Evolutionary conservation across 306 rosid species (phyloP).

Genomic region (Datisca glomerata): DNA sequence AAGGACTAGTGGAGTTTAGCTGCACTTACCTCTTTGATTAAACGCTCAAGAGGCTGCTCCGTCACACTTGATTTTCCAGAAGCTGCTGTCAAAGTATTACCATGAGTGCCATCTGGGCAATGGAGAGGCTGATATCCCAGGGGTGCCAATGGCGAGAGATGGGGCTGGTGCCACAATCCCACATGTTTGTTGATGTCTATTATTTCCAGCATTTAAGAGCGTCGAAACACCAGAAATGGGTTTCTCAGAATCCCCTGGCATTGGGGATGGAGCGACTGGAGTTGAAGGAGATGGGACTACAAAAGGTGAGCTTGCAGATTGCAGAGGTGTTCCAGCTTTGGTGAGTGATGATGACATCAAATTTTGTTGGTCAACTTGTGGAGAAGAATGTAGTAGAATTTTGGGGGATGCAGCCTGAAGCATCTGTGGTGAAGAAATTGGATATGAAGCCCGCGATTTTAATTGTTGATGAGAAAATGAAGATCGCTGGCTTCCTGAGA

Average conservation of each 20-base stretch:
- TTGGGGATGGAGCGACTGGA: constrained; percentile 79
- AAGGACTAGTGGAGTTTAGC: constrained; percentile 10
- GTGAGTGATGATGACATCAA: constrained; percentile 35
- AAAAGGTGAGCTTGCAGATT: constrained; percentile 72
- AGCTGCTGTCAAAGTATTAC: constrained; percentile 38
- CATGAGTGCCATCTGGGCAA: constrained; percentile 51
- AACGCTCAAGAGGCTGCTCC: constrained; percentile 81
- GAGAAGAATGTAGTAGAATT: constrained; percentile 73
- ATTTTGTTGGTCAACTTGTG: constrained; percentile 79
- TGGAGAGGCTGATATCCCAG: constrained; percentile 98
- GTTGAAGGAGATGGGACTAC: constrained; percentile 79
- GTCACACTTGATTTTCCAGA: constrained; percentile 52
- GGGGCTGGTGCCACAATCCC: constrained; percentile 42
- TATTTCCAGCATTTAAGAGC: constrained; percentile 51
- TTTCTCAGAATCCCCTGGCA: constrained; percentile 78
- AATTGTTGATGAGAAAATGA: constrained; percentile 58
- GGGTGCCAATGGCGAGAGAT: constrained; percentile 94
- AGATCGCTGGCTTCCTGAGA: constrained; percentile 53
- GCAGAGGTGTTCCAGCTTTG: constrained; percentile 70
- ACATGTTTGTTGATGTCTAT: constrained; percentile 55
- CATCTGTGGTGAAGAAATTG: constrained; percentile 60
- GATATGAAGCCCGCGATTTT: constrained; percentile 53
- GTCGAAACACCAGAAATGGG: constrained; percentile 42
- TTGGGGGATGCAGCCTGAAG: constrained; percentile 86
- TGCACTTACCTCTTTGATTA: constrained; percentile 61